A percentile compares a stretch with the other conserved stretches of the same genome.
Evolutionary conservation across 768 basidiomycete genomes (phyloP).

Genomic region (Amanita polypyramis): DNA sequence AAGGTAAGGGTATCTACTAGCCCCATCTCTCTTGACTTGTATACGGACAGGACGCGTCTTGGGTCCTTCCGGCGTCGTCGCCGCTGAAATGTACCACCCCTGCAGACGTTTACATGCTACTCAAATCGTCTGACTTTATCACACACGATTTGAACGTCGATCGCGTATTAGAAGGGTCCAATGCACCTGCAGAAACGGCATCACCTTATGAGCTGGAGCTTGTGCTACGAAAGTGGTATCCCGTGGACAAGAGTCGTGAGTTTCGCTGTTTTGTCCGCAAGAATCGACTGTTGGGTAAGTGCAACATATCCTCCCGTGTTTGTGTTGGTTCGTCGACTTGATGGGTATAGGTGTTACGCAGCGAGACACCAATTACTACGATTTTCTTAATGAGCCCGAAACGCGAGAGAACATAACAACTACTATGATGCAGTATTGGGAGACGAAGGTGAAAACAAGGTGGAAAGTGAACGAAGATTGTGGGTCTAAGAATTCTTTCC

Average conservation of each 20-base stretch:
- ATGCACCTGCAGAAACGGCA: not conserved
- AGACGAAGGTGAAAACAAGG: constrained; percentile 44
- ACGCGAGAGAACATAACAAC: constrained; percentile 43
- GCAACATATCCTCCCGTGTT: not conserved
- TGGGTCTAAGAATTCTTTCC: constrained; percentile 23
- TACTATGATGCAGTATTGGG: constrained; percentile 56
- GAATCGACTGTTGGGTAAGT: constrained; percentile 61
- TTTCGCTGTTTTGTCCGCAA: constrained; percentile 84
- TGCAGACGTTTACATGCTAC: constrained; percentile 81
- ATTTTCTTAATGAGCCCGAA: constrained; percentile 60
- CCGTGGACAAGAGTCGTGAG: constrained; percentile 76
- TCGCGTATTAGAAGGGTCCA: constrained; percentile 55
- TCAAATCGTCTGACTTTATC: constrained; percentile 90
- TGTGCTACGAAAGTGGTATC: constrained; percentile 84
- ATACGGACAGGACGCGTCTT: constrained; percentile 70
- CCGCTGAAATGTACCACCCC: constrained; percentile 83
- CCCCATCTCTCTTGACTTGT: not conserved
- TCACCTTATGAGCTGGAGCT: constrained; percentile 62
- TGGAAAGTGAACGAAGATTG: constrained; percentile 59
- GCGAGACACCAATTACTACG: constrained; percentile 82
- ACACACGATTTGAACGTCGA: constrained; percentile 60
- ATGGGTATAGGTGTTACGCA: constrained; percentile 64
- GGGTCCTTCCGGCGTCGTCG: constrained; percentile 77
- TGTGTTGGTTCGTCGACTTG: too few species aligned
- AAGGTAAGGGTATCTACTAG: constrained; percentile 37